These are phyloP conservation scores for Rhodotorula sp. DNA, from an alignment of 1,284 basidiomycete genomes.

Conservation along the genomic window DNA sequence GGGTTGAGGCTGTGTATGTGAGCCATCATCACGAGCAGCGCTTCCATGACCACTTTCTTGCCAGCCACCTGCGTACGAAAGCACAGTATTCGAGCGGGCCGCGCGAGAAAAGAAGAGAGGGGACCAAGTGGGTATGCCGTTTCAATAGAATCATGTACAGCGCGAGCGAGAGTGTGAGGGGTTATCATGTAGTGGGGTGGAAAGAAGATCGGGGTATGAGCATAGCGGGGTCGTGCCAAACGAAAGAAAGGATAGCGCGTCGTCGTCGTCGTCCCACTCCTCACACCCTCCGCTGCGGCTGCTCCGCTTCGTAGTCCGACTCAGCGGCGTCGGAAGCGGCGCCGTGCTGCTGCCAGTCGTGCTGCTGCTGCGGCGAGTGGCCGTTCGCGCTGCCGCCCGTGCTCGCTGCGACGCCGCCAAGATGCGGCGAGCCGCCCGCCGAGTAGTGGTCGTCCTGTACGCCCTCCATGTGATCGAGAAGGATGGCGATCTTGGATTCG, in stretches of 20 bases:
- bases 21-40: too few relatives aligned
- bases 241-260: not conserved
- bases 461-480: conserved; percentile 38
- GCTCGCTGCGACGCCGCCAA: not conserved
- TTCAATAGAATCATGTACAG: too few relatives aligned
- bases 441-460: conserved; percentile 17
- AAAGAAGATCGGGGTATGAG: not conserved
- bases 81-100: too few relatives aligned
- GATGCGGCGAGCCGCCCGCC: conserved; percentile 6
- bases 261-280: too few relatives aligned
- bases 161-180: not conserved
- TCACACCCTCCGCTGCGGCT: conserved; percentile 8
- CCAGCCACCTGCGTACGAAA: too few relatives aligned
- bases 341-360: not conserved
- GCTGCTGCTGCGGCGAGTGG: not conserved
- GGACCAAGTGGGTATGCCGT: too few relatives aligned
- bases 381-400: not conserved
- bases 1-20: too few relatives aligned
- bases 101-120: too few relatives aligned
- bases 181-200: not conserved
- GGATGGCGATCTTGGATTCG: conserved; percentile 39
- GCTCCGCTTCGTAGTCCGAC: not conserved
- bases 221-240: not conserved
- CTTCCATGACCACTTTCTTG: too few relatives aligned
- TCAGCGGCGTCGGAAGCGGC: not conserved